phyloP scores from a whole-genome alignment of 352 stramenopile genomes.

The Phytophthora vignae region DNA sequence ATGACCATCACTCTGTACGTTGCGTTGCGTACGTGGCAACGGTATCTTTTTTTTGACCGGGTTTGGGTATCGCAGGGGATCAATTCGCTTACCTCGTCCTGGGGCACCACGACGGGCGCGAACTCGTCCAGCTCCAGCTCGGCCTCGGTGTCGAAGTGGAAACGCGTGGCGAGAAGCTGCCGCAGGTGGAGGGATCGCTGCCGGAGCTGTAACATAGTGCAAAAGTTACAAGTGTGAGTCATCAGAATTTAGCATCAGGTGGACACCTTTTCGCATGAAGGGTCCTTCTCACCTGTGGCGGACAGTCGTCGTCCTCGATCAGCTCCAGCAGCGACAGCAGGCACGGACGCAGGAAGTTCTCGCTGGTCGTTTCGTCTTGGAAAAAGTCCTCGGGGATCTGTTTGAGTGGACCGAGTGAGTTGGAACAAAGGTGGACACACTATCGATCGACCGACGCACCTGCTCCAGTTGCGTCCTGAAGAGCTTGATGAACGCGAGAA shows the following conservation, averaged over 20 bases:
- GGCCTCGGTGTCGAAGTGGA: conserved; percentile 36
- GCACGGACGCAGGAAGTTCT: conserved; percentile 73
- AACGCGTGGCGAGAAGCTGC: conserved; percentile 48
- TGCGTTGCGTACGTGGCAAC: conserved; percentile 17
- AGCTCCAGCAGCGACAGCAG: conserved; percentile 74
- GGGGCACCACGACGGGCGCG: conserved; percentile 52
- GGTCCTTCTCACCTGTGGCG: conserved; percentile 35
- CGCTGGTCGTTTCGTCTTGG: conserved; percentile 60
- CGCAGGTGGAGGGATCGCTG: conserved; percentile 40
- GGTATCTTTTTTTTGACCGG: conserved; percentile 27
- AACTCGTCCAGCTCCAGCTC: conserved; percentile 52
- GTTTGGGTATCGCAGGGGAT: neutral
- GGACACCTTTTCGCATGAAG: neutral
- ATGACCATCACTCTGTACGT: conserved; percentile 34
- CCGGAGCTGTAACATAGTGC: conserved; percentile 33
- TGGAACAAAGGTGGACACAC: neutral
- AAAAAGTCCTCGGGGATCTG: conserved; percentile 82
- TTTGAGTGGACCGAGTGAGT: neutral
- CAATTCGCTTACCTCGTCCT: conserved; percentile 42
- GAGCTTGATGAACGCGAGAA: conserved; percentile 64
- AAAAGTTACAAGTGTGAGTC: conserved; percentile 17
- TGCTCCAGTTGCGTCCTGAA: conserved; percentile 68
- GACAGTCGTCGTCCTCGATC: conserved; percentile 51
- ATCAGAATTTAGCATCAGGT: conserved; percentile 2
- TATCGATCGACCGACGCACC: conserved; percentile 23